phyloP scores from a whole-genome alignment of 2,329 filamentous ascomycete genomes.

The Diaporthe aspalathi region DNA sequence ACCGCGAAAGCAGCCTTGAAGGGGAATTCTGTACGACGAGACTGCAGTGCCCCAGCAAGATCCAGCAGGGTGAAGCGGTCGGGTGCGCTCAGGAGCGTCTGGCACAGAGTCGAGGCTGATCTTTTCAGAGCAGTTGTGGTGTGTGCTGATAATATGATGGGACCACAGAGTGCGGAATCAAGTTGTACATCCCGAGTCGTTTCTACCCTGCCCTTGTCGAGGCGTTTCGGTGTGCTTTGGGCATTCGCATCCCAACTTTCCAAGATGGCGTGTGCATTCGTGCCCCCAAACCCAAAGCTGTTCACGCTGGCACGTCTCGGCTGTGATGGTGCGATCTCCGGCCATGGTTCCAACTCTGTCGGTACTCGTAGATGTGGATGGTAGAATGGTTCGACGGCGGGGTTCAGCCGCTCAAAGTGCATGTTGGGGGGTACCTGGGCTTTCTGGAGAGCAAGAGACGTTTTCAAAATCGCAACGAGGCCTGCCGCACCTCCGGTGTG shows the following conservation, averaged over 20 bases:
- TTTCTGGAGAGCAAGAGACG: slow-evolving; percentile 50
- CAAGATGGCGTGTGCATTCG: slow-evolving; percentile 30
- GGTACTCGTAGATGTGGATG: slow-evolving; percentile 40
- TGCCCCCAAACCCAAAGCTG: slow-evolving; percentile 45
- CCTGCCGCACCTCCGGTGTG: slow-evolving; percentile 63
- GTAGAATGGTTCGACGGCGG: slow-evolving; percentile 47
- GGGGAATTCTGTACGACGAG: too few species aligned
- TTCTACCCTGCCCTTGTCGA: too few species aligned
- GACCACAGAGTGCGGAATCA: too few species aligned
- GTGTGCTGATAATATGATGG: too few species aligned
- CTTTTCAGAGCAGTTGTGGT: too few species aligned
- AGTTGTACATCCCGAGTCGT: too few species aligned
- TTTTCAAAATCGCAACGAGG: slow-evolving; percentile 57
- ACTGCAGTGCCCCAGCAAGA: too few species aligned
- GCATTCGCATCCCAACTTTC: slow-evolving; percentile 1
- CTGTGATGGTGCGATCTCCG: slow-evolving; percentile 25
- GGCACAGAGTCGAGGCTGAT: too few species aligned
- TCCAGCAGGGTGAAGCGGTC: too few species aligned
- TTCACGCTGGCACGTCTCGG: slow-evolving; percentile 47
- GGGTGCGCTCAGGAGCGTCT: too few species aligned
- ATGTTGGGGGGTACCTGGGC: slow-evolving; percentile 50
- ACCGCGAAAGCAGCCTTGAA: too few species aligned
- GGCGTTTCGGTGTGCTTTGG: too few species aligned
- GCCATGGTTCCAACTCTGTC: slow-evolving; percentile 42
- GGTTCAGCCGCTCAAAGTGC: slow-evolving; percentile 49